A percentile compares a stretch with the other conserved stretches of the same genome.
Evolutionary conservation across 495 filamentous ascomycete genomes (phyloP).

Genomic region (Durotheca rogersii): DNA sequence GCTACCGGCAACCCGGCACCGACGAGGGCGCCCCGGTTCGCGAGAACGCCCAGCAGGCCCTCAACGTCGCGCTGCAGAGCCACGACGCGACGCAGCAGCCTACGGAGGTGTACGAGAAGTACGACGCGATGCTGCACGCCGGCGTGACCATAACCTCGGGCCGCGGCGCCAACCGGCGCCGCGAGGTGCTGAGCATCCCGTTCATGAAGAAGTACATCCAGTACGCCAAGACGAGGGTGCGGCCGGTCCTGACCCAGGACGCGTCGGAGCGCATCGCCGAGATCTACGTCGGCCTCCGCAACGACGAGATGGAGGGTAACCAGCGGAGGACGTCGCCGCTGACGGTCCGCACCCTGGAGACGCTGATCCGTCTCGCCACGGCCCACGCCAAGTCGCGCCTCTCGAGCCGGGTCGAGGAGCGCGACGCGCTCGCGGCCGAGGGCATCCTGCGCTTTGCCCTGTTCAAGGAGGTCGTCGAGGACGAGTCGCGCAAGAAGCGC

Average conservation of each 20-base stretch:
- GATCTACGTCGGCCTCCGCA: constrained; percentile 90
- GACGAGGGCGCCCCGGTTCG: constrained; percentile 96
- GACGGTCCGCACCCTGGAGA: constrained; percentile 96
- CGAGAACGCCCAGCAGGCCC: constrained; percentile 78
- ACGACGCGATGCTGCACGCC: constrained; percentile 91
- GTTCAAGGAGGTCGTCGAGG: constrained; percentile 95
- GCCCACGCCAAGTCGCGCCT: constrained; percentile 94
- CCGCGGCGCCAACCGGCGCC: constrained; percentile 69
- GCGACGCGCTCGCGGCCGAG: constrained; percentile 86
- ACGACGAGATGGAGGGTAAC: constrained; percentile 93
- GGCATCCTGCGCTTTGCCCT: constrained; percentile 90
- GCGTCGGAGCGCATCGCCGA: constrained; percentile 89
- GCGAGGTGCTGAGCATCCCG: constrained; percentile 93
- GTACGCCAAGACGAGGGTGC: constrained; percentile 90
- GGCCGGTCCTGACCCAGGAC: constrained; percentile 88
- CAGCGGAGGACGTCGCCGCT: constrained; percentile 91
- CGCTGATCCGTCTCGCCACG: constrained; percentile 92
- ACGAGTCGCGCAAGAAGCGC: constrained; percentile 76
- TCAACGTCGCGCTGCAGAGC: constrained; percentile 85
- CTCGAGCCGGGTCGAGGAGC: constrained; percentile 88
- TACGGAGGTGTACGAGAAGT: constrained; percentile 95
- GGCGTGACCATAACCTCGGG: constrained; percentile 77
- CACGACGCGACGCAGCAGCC: constrained; percentile 67
- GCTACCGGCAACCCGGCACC: constrained; percentile 88
- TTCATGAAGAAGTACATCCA: constrained; percentile 99